Conservation (phyloP, 345 rosid genomes). For the Crucihimalaya himalaica region DNA sequence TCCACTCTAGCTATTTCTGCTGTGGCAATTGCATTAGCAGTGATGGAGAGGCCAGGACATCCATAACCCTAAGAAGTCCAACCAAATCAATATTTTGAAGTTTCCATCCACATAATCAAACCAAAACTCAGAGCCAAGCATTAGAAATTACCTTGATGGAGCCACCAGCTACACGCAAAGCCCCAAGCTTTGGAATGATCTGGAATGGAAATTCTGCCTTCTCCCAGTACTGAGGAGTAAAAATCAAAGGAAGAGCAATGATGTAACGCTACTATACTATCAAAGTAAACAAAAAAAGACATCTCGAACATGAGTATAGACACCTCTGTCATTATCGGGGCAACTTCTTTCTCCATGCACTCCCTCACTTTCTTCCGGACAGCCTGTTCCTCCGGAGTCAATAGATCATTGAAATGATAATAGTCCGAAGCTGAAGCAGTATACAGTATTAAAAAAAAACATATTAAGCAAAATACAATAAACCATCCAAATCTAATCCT, state of each 20-base stretch:
- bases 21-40: conserved; percentile 61
- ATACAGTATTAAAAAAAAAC: not conserved
- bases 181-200: conserved; percentile 72
- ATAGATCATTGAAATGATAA: conserved; percentile 71
- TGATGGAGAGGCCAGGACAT: conserved; percentile 84
- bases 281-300: not conserved
- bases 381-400: conserved; percentile 78
- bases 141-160: conserved; percentile 74
- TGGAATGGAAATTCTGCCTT: conserved; percentile 96
- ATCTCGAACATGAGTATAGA: conserved; percentile 20
- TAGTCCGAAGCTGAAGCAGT: conserved; percentile 74
- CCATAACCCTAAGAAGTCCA: conserved; percentile 72
- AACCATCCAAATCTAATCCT: not conserved
- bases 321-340: conserved; percentile 87
- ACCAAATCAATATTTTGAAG: conserved; percentile 12
- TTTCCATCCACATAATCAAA: not conserved
- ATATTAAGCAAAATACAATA: not conserved
- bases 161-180: conserved; percentile 70
- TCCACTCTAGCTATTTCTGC: conserved; percentile 97
- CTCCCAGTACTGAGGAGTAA: conserved; percentile 80
- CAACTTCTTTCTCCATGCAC: conserved; percentile 92
- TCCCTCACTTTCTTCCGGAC: conserved; percentile 65
- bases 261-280: not conserved
- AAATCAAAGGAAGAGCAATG: conserved; percentile 5
- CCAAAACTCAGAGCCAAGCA: not conserved